Evolutionary conservation across 2,329 filamentous ascomycete genomes (phyloP).

Genomic region (Thelonectria rubi): DNA sequence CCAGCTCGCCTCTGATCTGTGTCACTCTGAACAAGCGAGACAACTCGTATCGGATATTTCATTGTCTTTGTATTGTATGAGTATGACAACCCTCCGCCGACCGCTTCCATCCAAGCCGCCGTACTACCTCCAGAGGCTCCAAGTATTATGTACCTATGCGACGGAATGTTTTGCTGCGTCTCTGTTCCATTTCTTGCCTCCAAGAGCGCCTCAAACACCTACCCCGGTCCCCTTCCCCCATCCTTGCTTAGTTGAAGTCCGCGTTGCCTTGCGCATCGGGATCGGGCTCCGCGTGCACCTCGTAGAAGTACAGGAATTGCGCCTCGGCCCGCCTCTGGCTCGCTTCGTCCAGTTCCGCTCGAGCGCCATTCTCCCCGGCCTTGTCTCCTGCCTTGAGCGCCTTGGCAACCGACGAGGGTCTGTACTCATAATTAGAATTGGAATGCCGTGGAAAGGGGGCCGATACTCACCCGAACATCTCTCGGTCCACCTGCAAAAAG

Average conservation of each 20-base stretch:
- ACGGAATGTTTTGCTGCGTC: slow-evolving; percentile 18
- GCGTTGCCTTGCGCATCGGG: slow-evolving; percentile 59
- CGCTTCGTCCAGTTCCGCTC: slow-evolving; percentile 60
- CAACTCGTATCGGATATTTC: neutral
- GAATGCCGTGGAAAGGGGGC: slow-evolving; percentile 15
- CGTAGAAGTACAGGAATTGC: slow-evolving; percentile 61
- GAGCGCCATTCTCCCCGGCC: slow-evolving; percentile 58
- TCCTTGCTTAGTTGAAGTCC: slow-evolving; percentile 56
- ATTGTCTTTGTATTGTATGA: neutral
- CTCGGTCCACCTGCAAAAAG: slow-evolving; percentile 82
- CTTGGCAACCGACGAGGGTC: slow-evolving; percentile 57
- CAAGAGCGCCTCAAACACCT: slow-evolving; percentile 22
- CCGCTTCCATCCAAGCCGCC: slow-evolving; percentile 25
- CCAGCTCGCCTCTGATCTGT: neutral
- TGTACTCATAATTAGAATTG: slow-evolving; percentile 39
- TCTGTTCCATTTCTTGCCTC: slow-evolving; percentile 7
- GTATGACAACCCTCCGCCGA: slow-evolving; percentile 8
- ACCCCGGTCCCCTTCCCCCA: slow-evolving; percentile 5
- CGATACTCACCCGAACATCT: slow-evolving; percentile 79
- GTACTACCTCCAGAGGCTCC: slow-evolving; percentile 19
- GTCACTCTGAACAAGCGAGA: neutral
- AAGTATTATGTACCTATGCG: slow-evolving; percentile 25
- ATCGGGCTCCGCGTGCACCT: slow-evolving; percentile 59
- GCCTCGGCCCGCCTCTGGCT: slow-evolving; percentile 62
- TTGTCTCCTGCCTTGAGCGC: slow-evolving; percentile 48